Evolutionary conservation across 2,329 filamentous ascomycete species (phyloP).

Genomic region (Xylaria sp.): DNA sequence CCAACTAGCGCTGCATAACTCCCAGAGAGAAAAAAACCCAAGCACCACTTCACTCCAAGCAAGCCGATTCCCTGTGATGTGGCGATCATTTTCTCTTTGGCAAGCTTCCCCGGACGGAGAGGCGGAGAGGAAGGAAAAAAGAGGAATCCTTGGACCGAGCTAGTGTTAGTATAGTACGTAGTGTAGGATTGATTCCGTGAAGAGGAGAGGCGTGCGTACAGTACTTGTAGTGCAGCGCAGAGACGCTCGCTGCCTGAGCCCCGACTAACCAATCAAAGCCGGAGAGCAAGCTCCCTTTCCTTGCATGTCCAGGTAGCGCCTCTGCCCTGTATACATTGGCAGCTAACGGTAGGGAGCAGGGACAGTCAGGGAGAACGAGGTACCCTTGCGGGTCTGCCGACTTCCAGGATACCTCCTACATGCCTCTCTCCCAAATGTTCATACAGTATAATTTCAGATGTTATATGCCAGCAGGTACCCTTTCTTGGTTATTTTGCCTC

Average conservation of each 20-base stretch:
- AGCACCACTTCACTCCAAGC: background rate
- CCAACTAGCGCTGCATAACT: slow-evolving; percentile 13
- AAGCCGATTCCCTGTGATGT: slow-evolving; percentile 3
- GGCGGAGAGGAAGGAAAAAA: background rate
- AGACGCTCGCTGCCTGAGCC: background rate
- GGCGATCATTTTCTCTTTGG: slow-evolving; percentile 23
- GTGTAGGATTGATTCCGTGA: too few species aligned
- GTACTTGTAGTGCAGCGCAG: too few species aligned
- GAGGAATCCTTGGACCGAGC: background rate
- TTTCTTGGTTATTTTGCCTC: slow-evolving; percentile 25
- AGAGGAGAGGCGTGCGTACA: background rate
- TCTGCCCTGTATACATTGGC: slow-evolving; percentile 17
- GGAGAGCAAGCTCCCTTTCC: slow-evolving; percentile 9
- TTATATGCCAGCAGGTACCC: slow-evolving; percentile 20
- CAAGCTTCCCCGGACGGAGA: slow-evolving; percentile 35
- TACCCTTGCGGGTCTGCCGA: slow-evolving; percentile 14
- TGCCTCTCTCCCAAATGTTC: background rate
- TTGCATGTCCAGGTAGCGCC: slow-evolving; percentile 13
- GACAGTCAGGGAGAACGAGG: background rate
- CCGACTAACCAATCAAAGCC: slow-evolving; percentile 5
- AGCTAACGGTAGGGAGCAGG: background rate
- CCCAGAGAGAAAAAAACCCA: background rate
- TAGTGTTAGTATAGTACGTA: background rate
- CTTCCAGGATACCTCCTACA: slow-evolving; percentile 16
- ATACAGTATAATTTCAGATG: slow-evolving; percentile 28